phyloP scores from a whole-genome alignment of 352 stramenopile genomes.

The Globisporangium okanoganense region DNA sequence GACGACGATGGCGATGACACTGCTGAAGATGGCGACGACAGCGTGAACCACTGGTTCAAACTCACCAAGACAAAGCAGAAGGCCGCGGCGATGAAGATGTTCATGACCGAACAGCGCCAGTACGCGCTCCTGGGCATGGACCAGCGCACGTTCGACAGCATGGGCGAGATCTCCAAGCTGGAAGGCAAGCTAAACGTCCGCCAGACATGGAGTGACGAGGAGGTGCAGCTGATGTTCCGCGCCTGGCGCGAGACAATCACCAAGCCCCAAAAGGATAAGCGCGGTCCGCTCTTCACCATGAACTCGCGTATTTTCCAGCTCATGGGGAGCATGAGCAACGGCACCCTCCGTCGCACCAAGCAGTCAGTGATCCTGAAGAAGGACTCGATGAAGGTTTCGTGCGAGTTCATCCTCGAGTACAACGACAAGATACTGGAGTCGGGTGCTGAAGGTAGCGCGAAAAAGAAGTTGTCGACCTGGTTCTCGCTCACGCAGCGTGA shows the following conservation, averaged over 20 bases:
- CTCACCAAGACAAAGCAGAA: conserved; percentile 11
- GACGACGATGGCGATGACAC: background rate
- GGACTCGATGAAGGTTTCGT: conserved; percentile 11
- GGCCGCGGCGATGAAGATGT: background rate
- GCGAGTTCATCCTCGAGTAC: conserved; percentile 9
- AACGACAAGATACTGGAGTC: background rate
- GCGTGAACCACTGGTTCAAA: conserved; percentile 12
- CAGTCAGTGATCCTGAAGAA: conserved; percentile 15
- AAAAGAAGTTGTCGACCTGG: background rate
- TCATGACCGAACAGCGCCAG: conserved; percentile 10
- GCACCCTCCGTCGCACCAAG: conserved; percentile 8
- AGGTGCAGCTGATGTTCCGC: conserved; percentile 10
- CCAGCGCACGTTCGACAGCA: conserved; percentile 7
- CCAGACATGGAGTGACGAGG: conserved; percentile 10
- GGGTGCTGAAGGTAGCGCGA: background rate
- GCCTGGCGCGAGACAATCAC: conserved; percentile 10
- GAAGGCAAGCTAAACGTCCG: conserved; percentile 10
- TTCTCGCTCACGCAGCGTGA: conserved; percentile 5
- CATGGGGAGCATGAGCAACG: conserved; percentile 6
- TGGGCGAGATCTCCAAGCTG: conserved; percentile 11
- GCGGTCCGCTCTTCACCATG: conserved; percentile 2
- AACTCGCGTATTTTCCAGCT: conserved; percentile 13
- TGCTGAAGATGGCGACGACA: background rate
- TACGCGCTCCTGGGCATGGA: conserved; percentile 12
- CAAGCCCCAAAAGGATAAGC: background rate